Base-by-base conservation (phyloP, 345 rosid species). In the Gossypium turneri region DNA sequence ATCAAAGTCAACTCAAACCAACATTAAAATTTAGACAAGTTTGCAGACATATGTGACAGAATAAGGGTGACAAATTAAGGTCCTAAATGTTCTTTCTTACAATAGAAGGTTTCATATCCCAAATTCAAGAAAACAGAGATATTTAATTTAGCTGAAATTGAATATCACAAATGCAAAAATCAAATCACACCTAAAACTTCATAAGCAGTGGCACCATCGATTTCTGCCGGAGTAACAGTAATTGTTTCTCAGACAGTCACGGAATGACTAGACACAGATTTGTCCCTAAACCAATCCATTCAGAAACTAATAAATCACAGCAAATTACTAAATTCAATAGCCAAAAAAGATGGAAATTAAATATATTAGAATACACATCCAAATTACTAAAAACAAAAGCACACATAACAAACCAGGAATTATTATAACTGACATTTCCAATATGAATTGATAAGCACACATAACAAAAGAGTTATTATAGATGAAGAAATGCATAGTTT, bases 181-280 rank as follows among this genome's bases (percentile, higher is more conserved):
- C 34, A 63, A 65, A 24, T 3, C 79, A 50, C 84, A 96, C 98
- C 99, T 67, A 98, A 83, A 76, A 96, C 85, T 90, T 93, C 99
- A 77, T 73, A 93, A 55, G 97, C 98, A 34, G 86, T 88, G 63
- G 92, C 93, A 24, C 97, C 97, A 53, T 75, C 77, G 65, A 95
- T 89, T 62, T 76, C 82, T n/a, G 81, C 82, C 20, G 97, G 92
- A 65, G 79, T 87, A 25, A 79, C 97, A 62, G 97, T 88, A 73
- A 95, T 76, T 7, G 97, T 92, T 85, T 95, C 98, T 79, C 83
- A 74, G 2, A 86, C 82, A 51, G 99, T 95, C 79, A 88, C 76
- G 3, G 97, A 93, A 85, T 93, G 99, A 74, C 90, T 87, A 16
- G 98, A 87, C 24, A 82, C 82, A 22, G 97, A 87, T 83, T 92